A percentile compares a stretch with the other conserved stretches of the same genome.
Evolutionary conservation across 1,284 basidiomycete species (phyloP).

Genomic region (Cryptococcus deneoformans): DNA sequence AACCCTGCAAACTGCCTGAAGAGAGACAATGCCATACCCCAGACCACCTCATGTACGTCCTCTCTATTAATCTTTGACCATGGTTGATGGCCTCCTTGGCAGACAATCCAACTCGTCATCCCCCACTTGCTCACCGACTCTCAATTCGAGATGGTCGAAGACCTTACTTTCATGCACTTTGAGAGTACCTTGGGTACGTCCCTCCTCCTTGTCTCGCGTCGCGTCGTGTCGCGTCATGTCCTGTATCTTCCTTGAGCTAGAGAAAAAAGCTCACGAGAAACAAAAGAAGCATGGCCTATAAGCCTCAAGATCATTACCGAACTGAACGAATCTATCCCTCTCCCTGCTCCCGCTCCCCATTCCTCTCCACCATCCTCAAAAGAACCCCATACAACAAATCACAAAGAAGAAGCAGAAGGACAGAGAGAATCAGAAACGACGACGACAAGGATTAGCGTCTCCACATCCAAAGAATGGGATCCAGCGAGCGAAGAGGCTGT

Average conservation of each 20-base stretch:
- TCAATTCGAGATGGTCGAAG: slow-evolving; percentile 18
- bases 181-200: slow-evolving; percentile 9
- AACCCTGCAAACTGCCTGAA: no score
- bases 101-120: slow-evolving; percentile 17
- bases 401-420: background rate
- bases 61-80: background rate
- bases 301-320: slow-evolving; percentile 14
- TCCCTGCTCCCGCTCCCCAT: background rate
- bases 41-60: slow-evolving; percentile 16
- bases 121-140: slow-evolving; percentile 16
- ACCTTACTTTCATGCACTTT: slow-evolving; percentile 17
- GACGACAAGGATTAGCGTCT: slow-evolving; percentile 9
- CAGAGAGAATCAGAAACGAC: no score
- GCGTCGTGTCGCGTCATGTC: no score
- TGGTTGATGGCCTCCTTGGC: background rate
- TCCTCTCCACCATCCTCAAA: no score
- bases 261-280: no score
- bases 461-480: slow-evolving; percentile 10
- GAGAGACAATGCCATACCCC: slow-evolving; percentile 13
- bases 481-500: slow-evolving; percentile 10
- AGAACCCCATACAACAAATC: no score
- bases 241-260: no score
- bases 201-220: no score
- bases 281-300: slow-evolving; percentile 16
- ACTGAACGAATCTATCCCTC: slow-evolving; percentile 1